Percentiles rank a stretch among this genome's conserved stretches.
These are phyloP conservation scores for Cyclocybe cylindracea DNA, from an alignment of 768 basidiomycete species.

Conservation along the genomic window DNA sequence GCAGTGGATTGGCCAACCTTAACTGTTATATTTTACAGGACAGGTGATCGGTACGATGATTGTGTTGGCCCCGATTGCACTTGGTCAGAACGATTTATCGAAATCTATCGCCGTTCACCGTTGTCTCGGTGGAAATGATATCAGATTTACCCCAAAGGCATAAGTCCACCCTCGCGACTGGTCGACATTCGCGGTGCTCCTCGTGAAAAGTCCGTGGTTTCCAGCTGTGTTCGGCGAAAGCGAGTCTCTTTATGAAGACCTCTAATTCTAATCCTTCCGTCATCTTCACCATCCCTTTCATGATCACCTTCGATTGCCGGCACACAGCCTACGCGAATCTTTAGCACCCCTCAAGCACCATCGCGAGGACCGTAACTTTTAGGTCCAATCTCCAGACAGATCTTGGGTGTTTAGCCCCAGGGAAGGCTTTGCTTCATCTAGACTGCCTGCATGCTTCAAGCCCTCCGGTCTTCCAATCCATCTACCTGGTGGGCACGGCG, in stretches of 20 bases:
- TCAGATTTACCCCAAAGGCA: no score
- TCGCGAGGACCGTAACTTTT: slow-evolving; percentile 1
- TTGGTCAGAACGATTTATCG: not conserved
- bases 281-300: not conserved
- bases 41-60: slow-evolving; percentile 7
- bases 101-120: no score
- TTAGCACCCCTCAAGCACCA: slow-evolving; percentile 16
- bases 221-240: no score
- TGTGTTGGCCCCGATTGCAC: not conserved
- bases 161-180: no score
- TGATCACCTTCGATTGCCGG: slow-evolving; percentile 8
- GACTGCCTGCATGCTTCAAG: slow-evolving; percentile 3
- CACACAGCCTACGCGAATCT: slow-evolving; percentile 7
- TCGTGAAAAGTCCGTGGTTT: no score
- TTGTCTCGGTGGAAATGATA: no score
- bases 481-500: not conserved
- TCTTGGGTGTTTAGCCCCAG: slow-evolving; percentile 14
- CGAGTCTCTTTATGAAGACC: no score
- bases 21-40: slow-evolving; percentile 11
- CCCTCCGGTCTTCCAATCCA: slow-evolving; percentile 4
- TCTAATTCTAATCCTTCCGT: not conserved
- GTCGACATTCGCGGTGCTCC: no score
- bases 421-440: not conserved
- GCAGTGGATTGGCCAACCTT: slow-evolving; percentile 9
- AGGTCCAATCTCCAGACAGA: slow-evolving; percentile 16